A percentile compares a stretch with the other conserved stretches of the same genome.
Evolutionary conservation across 2,329 filamentous ascomycete species (phyloP).

Genomic region (Penicillium hordei): DNA sequence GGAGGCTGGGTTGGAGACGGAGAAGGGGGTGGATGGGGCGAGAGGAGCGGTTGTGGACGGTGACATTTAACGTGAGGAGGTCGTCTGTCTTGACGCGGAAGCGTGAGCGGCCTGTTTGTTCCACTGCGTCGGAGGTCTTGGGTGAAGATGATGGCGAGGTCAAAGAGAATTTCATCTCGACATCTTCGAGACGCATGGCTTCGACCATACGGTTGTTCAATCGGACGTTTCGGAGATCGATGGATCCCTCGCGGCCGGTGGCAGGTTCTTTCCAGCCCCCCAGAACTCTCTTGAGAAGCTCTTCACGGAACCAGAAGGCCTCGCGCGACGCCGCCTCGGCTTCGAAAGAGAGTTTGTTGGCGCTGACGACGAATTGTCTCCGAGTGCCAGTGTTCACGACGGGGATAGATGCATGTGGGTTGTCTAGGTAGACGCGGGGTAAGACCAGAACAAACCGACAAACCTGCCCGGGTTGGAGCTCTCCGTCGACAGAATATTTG

Average conservation of each 20-base stretch:
- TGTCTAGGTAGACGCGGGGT: conserved; percentile 70
- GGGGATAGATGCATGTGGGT: conserved; percentile 75
- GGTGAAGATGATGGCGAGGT: conserved; percentile 35
- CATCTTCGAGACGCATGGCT: conserved; percentile 74
- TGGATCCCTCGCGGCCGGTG: conserved; percentile 59
- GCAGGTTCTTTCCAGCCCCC: conserved; percentile 70
- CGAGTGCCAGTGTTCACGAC: conserved; percentile 77
- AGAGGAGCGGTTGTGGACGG: conserved; percentile 70
- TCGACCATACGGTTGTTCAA: conserved; percentile 79
- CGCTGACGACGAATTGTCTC: conserved; percentile 88
- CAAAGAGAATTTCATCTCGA: conserved; percentile 61
- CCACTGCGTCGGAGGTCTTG: conserved; percentile 25
- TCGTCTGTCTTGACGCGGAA: conserved; percentile 56
- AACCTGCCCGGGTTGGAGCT: conserved; percentile 60
- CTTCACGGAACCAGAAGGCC: conserved; percentile 88
- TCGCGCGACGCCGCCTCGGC: conserved; percentile 75
- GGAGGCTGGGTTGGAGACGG: conserved; percentile 72
- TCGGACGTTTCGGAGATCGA: conserved; percentile 75
- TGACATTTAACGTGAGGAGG: conserved; percentile 70
- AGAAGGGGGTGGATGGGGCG: conserved; percentile 69
- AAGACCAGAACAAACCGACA: conserved; percentile 74
- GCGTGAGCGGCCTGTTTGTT: conserved; percentile 46
- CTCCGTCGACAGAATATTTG: conserved; percentile 42
- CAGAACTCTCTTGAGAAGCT: conserved; percentile 68
- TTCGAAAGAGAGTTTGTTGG: conserved; percentile 74